These are phyloP conservation scores for Manihot esculenta DNA, from an alignment of 441 rosid species.

Conservation along the genomic window DNA sequence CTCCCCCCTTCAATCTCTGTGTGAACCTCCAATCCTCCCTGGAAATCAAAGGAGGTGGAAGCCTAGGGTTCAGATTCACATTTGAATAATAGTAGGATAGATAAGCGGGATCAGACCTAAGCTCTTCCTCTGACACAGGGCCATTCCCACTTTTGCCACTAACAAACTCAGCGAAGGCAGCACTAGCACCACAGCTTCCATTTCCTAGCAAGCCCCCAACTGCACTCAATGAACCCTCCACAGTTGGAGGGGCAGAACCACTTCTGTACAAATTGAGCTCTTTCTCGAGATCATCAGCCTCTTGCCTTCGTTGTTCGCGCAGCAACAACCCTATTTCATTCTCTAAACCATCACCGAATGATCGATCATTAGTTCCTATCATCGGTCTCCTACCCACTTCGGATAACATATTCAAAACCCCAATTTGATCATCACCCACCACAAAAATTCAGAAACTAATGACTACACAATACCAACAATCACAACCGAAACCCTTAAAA, in stretches of 20 bases:
- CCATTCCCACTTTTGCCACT: constrained; percentile 47
- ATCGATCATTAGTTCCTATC: constrained; percentile 65
- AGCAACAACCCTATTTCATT: constrained; percentile 67
- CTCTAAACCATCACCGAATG: constrained; percentile 76
- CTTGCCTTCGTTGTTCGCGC: constrained; percentile 68
- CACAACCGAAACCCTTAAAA: constrained; percentile 26
- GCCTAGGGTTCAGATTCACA: constrained; percentile 89
- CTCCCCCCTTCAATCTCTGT: constrained; percentile 72
- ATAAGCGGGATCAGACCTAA: constrained; percentile 92
- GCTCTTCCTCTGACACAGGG: constrained; percentile 60
- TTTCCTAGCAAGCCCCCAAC: constrained; percentile 67
- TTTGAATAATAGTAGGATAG: constrained; percentile 73
- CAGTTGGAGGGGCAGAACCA: constrained; percentile 98
- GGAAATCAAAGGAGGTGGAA: constrained; percentile 92
- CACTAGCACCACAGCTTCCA: constrained; percentile 36
- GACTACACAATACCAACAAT: constrained; percentile 29
- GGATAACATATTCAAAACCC: constrained; percentile 52
- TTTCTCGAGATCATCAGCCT: constrained; percentile 63
- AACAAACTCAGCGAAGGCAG: constrained; percentile 47
- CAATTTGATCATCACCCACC: constrained; percentile 37
- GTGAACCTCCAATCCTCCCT: constrained; percentile 87
- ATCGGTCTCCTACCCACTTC: constrained; percentile 71
- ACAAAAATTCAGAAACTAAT: constrained; percentile 21
- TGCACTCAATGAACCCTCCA: constrained; percentile 80
- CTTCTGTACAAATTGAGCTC: constrained; percentile 87